Percentiles rank a stretch among this genome's conserved stretches.
These are phyloP conservation scores for Polygonum aviculare DNA, from an alignment of 148 eudicot species.

Conservation along the genomic window DNA sequence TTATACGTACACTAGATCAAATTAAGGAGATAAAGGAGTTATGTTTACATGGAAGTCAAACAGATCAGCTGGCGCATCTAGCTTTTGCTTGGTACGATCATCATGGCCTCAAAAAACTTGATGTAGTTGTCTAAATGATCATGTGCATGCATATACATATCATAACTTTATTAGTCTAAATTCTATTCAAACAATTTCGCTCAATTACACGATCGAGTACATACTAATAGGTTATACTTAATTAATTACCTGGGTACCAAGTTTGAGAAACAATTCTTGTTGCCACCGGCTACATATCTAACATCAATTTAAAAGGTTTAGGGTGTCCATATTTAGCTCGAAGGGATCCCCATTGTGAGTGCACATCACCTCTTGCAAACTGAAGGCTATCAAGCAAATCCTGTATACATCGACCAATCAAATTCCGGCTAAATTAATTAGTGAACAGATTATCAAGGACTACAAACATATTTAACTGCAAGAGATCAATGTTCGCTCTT, in stretches of 20 bases:
- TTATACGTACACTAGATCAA: background rate
- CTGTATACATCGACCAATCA: conserved; percentile 16
- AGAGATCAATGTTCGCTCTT: too few relatives aligned
- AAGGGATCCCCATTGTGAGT: conserved; percentile 66
- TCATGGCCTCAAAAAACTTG: background rate
- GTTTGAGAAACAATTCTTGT: conserved; percentile 42
- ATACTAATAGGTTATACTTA: background rate
- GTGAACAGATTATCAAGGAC: too few relatives aligned
- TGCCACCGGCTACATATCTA: conserved; percentile 61
- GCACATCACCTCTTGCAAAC: conserved; percentile 64
- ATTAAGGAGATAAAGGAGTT: background rate
- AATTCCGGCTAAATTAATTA: too few relatives aligned
- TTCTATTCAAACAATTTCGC: too few relatives aligned
- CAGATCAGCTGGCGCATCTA: conserved; percentile 46
- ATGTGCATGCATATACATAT: background rate
- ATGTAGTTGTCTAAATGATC: background rate
- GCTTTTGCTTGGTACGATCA: background rate
- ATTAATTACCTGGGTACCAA: conserved; percentile 44
- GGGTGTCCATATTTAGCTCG: conserved; percentile 68
- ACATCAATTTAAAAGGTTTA: conserved; percentile 60
- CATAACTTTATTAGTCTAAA: background rate
- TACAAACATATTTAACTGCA: too few relatives aligned
- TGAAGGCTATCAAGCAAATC: conserved; percentile 67
- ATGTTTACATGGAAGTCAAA: conserved; percentile 50
- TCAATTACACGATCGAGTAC: background rate